Base-by-base conservation (phyloP, 345 rosid species). In the Theobroma cacao region DNA sequence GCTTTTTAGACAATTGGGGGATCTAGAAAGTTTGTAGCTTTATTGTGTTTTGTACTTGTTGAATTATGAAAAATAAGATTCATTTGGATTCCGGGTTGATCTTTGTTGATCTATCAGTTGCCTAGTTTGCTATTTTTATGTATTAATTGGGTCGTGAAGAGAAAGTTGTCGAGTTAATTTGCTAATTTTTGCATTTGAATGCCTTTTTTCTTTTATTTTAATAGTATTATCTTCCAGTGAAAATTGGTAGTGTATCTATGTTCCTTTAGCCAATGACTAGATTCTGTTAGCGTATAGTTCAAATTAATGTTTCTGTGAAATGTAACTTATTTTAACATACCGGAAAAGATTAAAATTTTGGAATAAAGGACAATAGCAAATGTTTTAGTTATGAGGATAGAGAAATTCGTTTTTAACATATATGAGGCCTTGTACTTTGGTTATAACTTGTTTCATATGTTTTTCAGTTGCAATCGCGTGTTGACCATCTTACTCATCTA, bases 391-490 rank as follows among this genome's bases (percentile, higher is more conserved):
- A 62, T 62, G 38, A 61, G 4, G 36, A 62, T 62, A 48, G 15
- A 48, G 38, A 24, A 52, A n/a, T 78, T 48, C n/a, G 40, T n/a
- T 6, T 33, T 64, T 78, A 15, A 41, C 31, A 22, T 6, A n/a
- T 43, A 30, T 73, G 10, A 40, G 30, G n/a, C 15, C n/a, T 52
- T 17, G 38, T 15, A 22, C 33, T 15, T 28, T 34, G 34, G 56
- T 68, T 68, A 14, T 75, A 7, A 41, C 60, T 28, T 1, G 3
- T 30, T 43, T 31, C 17, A 18, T 64, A 55, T 75, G 40, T 65
- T 53, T 75, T 86, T 56, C 67, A 94, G 98, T 84, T 94, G 83
- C 85, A 87, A 77, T 74, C 83, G 43, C 93, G 80, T 50, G 90
- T 92, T 59, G 88, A 87, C 26, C 89, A 72, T 81, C 86, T 95